These are phyloP conservation scores for Pleomassaria siparia DNA, from an alignment of 2,329 filamentous ascomycete species.

Conservation along the genomic window DNA sequence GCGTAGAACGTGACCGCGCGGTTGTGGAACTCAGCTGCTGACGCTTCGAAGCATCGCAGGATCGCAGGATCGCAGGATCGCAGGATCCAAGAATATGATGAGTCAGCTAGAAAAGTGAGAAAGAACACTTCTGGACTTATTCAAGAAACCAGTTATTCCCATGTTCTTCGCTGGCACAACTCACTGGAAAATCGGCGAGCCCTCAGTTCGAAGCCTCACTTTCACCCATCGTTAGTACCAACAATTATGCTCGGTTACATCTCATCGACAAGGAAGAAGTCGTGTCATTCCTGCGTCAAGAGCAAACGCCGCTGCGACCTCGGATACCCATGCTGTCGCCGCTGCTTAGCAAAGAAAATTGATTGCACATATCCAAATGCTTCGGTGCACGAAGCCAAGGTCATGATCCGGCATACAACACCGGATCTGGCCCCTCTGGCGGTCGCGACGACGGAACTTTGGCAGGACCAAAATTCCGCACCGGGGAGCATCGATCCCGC, in stretches of 20 bases:
- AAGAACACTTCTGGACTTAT: too few species aligned
- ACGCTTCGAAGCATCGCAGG: too few species aligned
- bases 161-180: too few species aligned
- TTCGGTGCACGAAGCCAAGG: constrained; percentile 23
- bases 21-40: too few species aligned
- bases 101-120: too few species aligned
- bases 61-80: too few species aligned
- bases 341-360: constrained; percentile 29
- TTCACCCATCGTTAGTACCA: too few species aligned
- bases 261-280: constrained; percentile 33
- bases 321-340: constrained; percentile 30
- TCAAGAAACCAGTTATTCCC: too few species aligned
- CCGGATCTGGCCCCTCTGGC: constrained; percentile 17
- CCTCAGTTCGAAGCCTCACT: too few species aligned
- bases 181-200: too few species aligned
- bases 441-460: constrained; percentile 1
- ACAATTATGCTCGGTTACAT: constrained; percentile 32
- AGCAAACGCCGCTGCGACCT: constrained; percentile 35
- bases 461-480: background rate
- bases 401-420: constrained; percentile 26
- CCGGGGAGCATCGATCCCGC: constrained; percentile 10
- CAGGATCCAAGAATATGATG: too few species aligned
- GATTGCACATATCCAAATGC: constrained; percentile 31
- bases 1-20: background rate
- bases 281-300: constrained; percentile 31